Base-by-base conservation (phyloP, 75 land plant genomes). In the Isoetes taiwanensis region DNA sequence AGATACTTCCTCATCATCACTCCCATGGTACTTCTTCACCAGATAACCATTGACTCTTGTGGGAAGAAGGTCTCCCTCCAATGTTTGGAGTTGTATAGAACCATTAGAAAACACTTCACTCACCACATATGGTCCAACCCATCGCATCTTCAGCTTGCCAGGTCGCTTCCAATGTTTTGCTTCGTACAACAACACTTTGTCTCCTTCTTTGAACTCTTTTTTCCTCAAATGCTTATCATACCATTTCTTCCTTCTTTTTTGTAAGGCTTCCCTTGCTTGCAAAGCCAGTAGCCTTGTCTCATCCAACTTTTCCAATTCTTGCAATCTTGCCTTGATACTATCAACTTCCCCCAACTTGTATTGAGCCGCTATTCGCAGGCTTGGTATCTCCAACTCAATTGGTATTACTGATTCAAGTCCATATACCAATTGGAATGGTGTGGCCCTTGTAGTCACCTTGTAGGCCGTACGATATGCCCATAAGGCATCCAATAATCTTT, bases 201-300 rank as follows among this genome's bases (percentile, higher is more conserved):
- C n/a, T n/a, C n/a, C n/a, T n/a, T n/a, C n/a, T n/a, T n/a, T n/a
- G n/a, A n/a, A n/a, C n/a, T n/a, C n/a, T n/a, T n/a, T n/a, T n/a
- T n/a, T n/a, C n/a, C n/a, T n/a, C n/a, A n/a, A n/a, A 46, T 46
- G 50, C 5, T 46, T n/a, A 19, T 46, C 50, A 46, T 46, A n/a
- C 50, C 50, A 46, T 16, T 8, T 16, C 50, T 46, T 46, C 16
- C 16, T 46, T 8, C 50, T 16, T 23, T 46, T 46, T n/a, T 46
- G 50, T n/a, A 46, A 23, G 4, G 50, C 16, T 23, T 46, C 50
- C 4, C 16, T 6, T 6, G 50, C 50, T 16, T 46, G 50, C 16
- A 46, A 46, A 6, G 50, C 16, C 6, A 46, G 50, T 23, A 46
- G 19, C 16, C 50, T 46, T 23, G 4, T 46, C 50, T 46, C 50